Percentiles rank a stretch among this genome's conserved stretches.
These are phyloP conservation scores for Phycomyces nitens DNA, from an alignment of 192 early-diverging fungal genomes.

Conservation along the genomic window DNA sequence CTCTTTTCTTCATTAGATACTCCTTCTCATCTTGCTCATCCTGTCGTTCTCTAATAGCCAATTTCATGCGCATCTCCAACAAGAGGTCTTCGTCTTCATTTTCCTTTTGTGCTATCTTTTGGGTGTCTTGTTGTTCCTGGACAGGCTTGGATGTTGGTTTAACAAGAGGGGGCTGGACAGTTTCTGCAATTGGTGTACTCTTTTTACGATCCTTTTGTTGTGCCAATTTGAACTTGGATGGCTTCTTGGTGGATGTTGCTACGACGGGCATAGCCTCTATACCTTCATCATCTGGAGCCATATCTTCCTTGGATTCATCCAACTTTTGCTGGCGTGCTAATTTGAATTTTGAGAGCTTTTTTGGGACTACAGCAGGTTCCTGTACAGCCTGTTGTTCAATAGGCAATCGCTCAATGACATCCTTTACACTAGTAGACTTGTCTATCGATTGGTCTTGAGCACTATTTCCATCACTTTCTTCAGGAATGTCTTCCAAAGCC, in stretches of 20 bases:
- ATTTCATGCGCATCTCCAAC: not conserved
- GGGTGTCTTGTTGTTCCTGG: not conserved
- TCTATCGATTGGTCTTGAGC: not conserved
- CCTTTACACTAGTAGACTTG: not conserved
- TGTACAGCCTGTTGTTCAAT: not conserved
- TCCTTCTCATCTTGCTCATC: not conserved
- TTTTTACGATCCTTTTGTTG: constrained; percentile 11
- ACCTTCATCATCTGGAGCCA: not conserved
- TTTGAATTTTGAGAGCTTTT: constrained; percentile 15
- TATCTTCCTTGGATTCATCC: constrained; percentile 4
- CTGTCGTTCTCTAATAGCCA: not conserved
- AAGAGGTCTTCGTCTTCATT: not conserved
- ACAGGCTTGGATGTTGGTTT: too few relatives aligned
- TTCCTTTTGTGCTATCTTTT: not conserved
- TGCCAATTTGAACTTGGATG: constrained; percentile 28
- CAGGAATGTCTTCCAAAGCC: not conserved
- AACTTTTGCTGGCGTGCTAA: constrained; percentile 23
- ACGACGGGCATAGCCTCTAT: not conserved
- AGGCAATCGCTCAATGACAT: not conserved
- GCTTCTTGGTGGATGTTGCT: constrained; percentile 16
- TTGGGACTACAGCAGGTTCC: constrained; percentile 1
- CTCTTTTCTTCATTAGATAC: not conserved
- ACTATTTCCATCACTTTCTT: not conserved
- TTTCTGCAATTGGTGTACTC: not conserved
- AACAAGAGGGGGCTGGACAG: too few relatives aligned